phyloP scores from a whole-genome alignment of 768 basidiomycete genomes.

The Tricholoma matsutake region DNA sequence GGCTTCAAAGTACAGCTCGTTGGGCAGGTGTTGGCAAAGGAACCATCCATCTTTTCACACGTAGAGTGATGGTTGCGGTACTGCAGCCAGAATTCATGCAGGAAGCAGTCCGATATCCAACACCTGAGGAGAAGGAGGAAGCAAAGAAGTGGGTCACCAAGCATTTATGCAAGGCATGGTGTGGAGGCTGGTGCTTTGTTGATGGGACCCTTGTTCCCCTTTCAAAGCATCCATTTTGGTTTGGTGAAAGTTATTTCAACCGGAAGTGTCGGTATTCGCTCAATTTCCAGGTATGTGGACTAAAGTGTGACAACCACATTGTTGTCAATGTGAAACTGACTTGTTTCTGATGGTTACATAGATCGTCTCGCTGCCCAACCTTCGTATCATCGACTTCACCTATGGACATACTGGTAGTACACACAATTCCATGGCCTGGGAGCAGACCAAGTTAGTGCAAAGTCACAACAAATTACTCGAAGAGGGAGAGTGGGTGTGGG shows the following conservation, averaged over 20 bases:
- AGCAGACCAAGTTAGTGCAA: background rate
- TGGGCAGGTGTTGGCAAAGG: background rate
- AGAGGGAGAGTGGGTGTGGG: no score
- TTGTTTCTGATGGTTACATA: slow-evolving; percentile 5
- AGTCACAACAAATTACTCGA: background rate
- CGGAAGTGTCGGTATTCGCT: slow-evolving; percentile 24
- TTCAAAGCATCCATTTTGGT: slow-evolving; percentile 14
- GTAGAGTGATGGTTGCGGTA: background rate
- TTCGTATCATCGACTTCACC: slow-evolving; percentile 32
- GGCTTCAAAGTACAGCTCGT: background rate
- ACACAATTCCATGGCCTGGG: slow-evolving; percentile 34
- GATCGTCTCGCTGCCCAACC: slow-evolving; percentile 27
- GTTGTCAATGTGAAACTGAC: background rate
- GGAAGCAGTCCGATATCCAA: no score
- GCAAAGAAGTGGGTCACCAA: background rate
- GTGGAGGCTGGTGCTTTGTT: background rate
- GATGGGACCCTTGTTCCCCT: slow-evolving; percentile 7
- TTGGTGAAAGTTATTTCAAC: slow-evolving; percentile 26
- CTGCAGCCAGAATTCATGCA: background rate
- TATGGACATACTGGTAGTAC: slow-evolving; percentile 32
- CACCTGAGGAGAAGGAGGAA: background rate
- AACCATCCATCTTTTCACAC: background rate
- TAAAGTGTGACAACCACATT: no score
- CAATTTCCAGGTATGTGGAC: slow-evolving; percentile 11
- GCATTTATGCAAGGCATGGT: background rate